Conservation (phyloP, 108 stramenopile species). For the Skeletonema costatum region DNA sequence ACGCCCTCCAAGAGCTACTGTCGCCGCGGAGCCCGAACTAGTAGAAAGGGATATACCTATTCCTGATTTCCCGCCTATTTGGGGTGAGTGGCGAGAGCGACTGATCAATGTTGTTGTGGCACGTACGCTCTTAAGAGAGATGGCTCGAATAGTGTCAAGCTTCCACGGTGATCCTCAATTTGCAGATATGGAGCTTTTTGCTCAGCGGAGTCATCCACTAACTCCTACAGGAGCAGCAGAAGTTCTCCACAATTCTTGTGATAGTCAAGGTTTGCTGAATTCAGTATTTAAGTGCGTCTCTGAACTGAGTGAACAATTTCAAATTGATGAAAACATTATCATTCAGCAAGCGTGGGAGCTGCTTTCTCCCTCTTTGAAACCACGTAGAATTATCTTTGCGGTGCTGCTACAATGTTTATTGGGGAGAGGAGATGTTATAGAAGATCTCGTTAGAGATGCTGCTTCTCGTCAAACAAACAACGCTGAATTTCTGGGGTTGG, state of each 20-base stretch:
- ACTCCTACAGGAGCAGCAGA: conserved; percentile 59
- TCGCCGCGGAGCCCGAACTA: neutral
- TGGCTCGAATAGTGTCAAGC: conserved; percentile 53
- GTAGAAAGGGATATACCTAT: conserved; percentile 26
- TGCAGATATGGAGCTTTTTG: conserved; percentile 26
- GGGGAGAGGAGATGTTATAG: conserved; percentile 65
- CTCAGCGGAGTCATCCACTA: conserved; percentile 32
- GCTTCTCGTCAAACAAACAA: conserved; percentile 50
- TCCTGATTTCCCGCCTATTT: conserved; percentile 37
- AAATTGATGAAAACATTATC: conserved; percentile 36
- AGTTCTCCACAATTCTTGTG: conserved; percentile 68
- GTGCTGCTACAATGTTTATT: conserved; percentile 61
- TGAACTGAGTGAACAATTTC: conserved; percentile 41
- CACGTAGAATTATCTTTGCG: conserved; percentile 52
- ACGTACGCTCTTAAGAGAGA: conserved; percentile 69
- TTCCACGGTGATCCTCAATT: conserved; percentile 58
- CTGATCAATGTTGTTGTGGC: conserved; percentile 47
- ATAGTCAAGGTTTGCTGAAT: conserved; percentile 54
- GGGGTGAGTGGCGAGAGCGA: conserved; percentile 65
- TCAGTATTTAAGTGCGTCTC: conserved; percentile 31
- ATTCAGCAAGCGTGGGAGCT: conserved; percentile 56
- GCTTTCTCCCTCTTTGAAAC: conserved; percentile 26
- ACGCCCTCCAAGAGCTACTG: neutral
- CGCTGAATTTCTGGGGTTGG: conserved; percentile 53
- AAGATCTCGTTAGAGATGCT: conserved; percentile 68